phyloP scores from a whole-genome alignment of 75 land plant species.

The Selaginella moellendorffii region DNA sequence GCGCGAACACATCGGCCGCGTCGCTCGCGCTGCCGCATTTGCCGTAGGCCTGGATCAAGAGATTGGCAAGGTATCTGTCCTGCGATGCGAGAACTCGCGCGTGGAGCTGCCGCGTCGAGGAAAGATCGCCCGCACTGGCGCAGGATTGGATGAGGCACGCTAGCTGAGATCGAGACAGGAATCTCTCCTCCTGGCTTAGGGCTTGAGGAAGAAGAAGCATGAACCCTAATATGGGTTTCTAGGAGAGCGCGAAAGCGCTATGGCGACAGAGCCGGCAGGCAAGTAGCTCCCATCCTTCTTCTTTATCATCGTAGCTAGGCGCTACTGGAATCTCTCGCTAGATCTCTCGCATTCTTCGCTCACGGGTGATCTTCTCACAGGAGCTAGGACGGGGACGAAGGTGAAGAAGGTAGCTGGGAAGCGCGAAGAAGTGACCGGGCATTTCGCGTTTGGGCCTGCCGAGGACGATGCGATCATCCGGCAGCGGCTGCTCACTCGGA shows the following conservation, averaged over 20 bases:
- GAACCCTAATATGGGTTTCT: background rate
- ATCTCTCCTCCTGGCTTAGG: background rate
- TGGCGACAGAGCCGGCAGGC: background rate
- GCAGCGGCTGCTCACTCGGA: slow-evolving; percentile 76
- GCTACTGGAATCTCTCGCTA: too few species aligned
- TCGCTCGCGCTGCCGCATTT: background rate
- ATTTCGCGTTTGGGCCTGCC: slow-evolving; percentile 69
- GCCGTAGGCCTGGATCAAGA: background rate
- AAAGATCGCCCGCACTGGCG: background rate
- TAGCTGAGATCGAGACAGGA: background rate
- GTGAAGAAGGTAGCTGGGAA: slow-evolving; percentile 37
- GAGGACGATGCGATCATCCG: slow-evolving; percentile 81
- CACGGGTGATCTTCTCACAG: background rate
- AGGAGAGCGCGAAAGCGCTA: background rate
- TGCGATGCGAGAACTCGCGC: background rate
- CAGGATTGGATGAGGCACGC: background rate
- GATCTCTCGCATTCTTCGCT: too few species aligned
- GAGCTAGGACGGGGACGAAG: slow-evolving; percentile 13
- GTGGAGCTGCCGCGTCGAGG: background rate
- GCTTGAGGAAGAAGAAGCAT: too few species aligned
- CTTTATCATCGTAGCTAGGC: background rate
- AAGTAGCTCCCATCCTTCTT: background rate
- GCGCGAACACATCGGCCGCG: background rate
- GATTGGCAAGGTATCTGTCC: background rate
- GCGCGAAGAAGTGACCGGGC: slow-evolving; percentile 46